Evolutionary conservation across 139 green algal genomes (phyloP).

Genomic region (Diplosphaera chodatii): DNA sequence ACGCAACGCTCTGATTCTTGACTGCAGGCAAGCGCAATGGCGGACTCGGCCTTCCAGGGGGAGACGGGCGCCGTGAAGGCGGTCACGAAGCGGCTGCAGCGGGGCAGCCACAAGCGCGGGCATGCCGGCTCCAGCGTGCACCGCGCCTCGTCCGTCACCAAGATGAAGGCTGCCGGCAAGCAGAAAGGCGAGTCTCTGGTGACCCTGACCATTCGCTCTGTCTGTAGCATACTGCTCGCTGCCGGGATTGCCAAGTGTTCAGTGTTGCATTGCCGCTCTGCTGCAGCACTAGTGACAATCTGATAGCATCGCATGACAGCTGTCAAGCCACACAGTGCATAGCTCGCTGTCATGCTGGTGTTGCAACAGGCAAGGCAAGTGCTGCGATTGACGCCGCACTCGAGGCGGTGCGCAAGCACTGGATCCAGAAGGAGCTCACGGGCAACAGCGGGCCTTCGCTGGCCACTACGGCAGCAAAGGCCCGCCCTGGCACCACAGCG

Average conservation of each 20-base stretch:
- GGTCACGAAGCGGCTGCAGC: constrained; percentile 23
- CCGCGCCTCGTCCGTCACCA: neutral
- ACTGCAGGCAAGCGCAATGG: constrained; percentile 1
- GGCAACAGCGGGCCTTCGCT: too few species aligned
- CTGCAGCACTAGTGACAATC: too few species aligned
- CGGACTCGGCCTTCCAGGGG: constrained; percentile 10
- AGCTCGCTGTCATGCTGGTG: too few species aligned
- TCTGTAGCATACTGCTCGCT: too few species aligned
- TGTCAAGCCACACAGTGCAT: too few species aligned
- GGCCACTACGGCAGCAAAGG: too few species aligned
- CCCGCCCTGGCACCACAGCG: too few species aligned
- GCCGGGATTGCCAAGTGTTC: too few species aligned
- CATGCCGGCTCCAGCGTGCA: neutral
- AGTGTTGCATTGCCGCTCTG: too few species aligned
- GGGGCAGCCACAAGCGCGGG: constrained; percentile 1
- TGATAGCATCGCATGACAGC: too few species aligned
- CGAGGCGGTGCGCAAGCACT: constrained; percentile 26
- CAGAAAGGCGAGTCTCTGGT: neutral
- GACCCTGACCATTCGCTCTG: too few species aligned
- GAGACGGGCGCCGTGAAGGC: constrained; percentile 19
- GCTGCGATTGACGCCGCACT: constrained; percentile 7
- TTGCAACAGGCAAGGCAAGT: neutral
- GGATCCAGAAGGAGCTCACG: constrained; percentile 13
- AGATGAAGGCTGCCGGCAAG: constrained; percentile 8
- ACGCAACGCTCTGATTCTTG: too few species aligned